Evolutionary conservation across 768 basidiomycete species (phyloP).

Genomic region (Sarcomyxa edulis): DNA sequence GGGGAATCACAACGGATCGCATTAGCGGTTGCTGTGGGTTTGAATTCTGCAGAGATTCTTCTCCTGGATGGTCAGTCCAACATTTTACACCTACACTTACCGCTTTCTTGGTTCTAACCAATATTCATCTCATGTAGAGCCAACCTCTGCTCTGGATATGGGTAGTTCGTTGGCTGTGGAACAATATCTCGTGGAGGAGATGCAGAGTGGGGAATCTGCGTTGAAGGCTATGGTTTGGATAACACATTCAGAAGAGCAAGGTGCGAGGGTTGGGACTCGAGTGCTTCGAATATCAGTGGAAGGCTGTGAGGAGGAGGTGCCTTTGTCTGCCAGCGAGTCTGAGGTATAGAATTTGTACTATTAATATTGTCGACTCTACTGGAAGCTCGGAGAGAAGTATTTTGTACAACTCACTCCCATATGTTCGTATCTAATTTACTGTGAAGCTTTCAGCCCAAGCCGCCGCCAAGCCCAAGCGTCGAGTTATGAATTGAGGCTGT

Average conservation of each 20-base stretch:
- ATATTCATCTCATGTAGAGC: constrained; percentile 45
- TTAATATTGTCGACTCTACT: no score
- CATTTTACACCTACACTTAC: background rate
- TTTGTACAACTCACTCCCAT: no score
- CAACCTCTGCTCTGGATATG: constrained; percentile 83
- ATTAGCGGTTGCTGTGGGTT: constrained; percentile 66
- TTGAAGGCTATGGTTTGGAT: constrained; percentile 83
- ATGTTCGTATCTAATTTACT: no score
- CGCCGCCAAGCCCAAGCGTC: no score
- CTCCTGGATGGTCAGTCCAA: constrained; percentile 65
- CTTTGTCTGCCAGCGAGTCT: no score
- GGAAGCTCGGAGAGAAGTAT: no score
- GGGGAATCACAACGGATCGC: constrained; percentile 86
- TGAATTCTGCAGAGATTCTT: constrained; percentile 73
- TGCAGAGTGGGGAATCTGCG: constrained; percentile 40
- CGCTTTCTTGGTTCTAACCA: background rate
- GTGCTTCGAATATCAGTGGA: constrained; percentile 46
- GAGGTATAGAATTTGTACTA: no score
- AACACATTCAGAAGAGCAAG: constrained; percentile 83
- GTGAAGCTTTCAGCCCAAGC: no score
- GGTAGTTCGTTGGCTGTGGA: constrained; percentile 66
- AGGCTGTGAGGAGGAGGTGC: constrained; percentile 42
- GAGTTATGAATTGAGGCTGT: no score
- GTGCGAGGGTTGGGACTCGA: constrained; percentile 65
- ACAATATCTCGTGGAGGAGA: constrained; percentile 43